Evolutionary conservation across 2,329 filamentous ascomycete species (phyloP).

Genomic region (Aspergillus caelatus): DNA sequence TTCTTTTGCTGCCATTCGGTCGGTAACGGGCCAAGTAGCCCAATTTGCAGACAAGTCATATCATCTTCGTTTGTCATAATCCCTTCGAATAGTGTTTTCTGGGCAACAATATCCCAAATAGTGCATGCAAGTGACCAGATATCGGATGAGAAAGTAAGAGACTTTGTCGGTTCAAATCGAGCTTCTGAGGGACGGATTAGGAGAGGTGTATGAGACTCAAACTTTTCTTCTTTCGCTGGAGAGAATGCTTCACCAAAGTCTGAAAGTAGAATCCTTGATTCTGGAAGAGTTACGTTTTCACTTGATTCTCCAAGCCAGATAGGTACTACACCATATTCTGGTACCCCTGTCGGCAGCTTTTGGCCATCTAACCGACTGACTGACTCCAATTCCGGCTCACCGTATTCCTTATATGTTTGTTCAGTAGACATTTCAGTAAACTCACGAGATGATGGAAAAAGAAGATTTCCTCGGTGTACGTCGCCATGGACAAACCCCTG

Average conservation of each 20-base stretch:
- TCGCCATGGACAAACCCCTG: constrained; percentile 32
- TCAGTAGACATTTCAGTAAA: too few relatives aligned
- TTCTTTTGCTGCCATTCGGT: constrained; percentile 27
- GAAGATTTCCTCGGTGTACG: constrained; percentile 23
- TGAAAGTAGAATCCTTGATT: constrained; percentile 27
- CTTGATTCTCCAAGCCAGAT: constrained; percentile 24
- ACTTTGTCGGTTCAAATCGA: constrained; percentile 33
- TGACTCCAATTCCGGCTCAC: too few relatives aligned
- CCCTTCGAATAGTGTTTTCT: constrained; percentile 28
- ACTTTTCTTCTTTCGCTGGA: constrained; percentile 16
- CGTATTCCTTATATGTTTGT: too few relatives aligned
- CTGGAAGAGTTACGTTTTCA: constrained; percentile 26
- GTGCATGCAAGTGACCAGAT: constrained; percentile 42
- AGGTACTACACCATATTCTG: constrained; percentile 18
- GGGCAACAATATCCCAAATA: constrained; percentile 39
- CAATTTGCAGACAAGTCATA: constrained; percentile 31
- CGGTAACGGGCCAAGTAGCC: constrained; percentile 29
- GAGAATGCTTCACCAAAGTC: constrained; percentile 34
- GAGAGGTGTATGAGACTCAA: constrained; percentile 24
- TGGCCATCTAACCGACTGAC: constrained; percentile 19
- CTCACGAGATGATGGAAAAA: too few relatives aligned
- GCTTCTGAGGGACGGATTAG: constrained; percentile 37
- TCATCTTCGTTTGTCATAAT: constrained; percentile 27
- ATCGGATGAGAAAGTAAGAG: constrained; percentile 38
- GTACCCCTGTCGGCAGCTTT: constrained; percentile 23